Base-by-base conservation (phyloP, 2,329 filamentous ascomycete genomes). In the Hysterium pulicare region DNA sequence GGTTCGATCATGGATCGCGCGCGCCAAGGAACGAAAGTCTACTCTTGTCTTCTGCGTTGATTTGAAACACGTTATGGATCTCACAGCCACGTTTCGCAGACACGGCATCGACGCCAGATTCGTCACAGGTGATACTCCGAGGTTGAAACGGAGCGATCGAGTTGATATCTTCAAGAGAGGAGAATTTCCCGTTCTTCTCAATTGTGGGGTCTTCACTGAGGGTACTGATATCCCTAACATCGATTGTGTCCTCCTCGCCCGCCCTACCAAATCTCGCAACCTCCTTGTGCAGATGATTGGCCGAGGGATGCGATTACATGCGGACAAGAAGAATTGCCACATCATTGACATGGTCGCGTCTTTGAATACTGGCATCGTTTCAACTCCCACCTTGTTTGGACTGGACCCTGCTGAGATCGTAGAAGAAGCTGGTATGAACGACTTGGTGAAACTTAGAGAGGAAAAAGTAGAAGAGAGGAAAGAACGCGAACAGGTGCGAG, bases 151-250 rank as follows among this genome's bases (percentile, higher is more conserved):
- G 33, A 77, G 80, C 38, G 75, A 84, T 38, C 80, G 81, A 1
- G 74, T 98, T 2, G 82, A 87, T 23, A 80, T 79, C 2, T 98
- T 98, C 67, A 86, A 79, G 50, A 76, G 72, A 2, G 79, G 83
- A 6, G 79, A 90, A 33, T 97, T 87, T 49, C 88, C 89, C 0
- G 88, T 98, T 1, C 76, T 98, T 11, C 71, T 98, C 39, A 98
- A 98, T 62, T 97, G 93, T 59, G 90, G 90, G 7, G 87, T 98
- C 31, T 97, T 95, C 59, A 97, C 91, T 0, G 93, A 98, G 70
- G 93, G 93, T 2, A 98, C 93, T 1, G 93, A 98, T 59, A 95
- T 98, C 23, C 93, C 94, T 5, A 96, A 95, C 62, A 87, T 98
- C 51, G 93, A 98, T 70, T 97, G 93, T 60, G 81, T 98, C 19